Conservation (phyloP, 2,329 filamentous ascomycete species). For the Lachnellula suecica region DNA sequence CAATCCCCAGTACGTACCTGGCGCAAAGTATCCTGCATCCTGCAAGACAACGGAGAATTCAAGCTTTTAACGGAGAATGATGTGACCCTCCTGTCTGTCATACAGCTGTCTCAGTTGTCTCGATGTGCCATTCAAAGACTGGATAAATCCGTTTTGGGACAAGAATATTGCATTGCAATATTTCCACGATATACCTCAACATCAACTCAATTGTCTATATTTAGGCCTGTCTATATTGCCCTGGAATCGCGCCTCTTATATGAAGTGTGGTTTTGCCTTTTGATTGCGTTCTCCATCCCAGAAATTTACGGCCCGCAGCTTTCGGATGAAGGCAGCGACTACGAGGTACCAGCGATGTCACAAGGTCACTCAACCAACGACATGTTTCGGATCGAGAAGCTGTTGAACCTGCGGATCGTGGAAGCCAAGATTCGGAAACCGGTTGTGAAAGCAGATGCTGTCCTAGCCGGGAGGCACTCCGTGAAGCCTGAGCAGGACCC, state of each 20-base stretch:
- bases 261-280: constrained; percentile 93
- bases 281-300: constrained; percentile 88
- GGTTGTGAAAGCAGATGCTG: constrained; percentile 30
- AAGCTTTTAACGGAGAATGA: constrained; percentile 88
- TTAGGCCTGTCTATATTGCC: constrained; percentile 86
- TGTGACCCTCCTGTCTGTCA: constrained; percentile 73
- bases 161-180: constrained; percentile 92
- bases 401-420: constrained; percentile 55
- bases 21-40: constrained; percentile 86
- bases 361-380: constrained; percentile 37
- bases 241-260: constrained; percentile 87
- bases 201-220: constrained; percentile 70
- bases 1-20: constrained; percentile 59
- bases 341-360: constrained; percentile 14
- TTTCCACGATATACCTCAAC: constrained; percentile 87
- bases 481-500: constrained; percentile 42
- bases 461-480: constrained; percentile 20
- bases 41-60: constrained; percentile 93
- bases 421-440: constrained; percentile 54
- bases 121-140: constrained; percentile 88
- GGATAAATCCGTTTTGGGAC: constrained; percentile 85
- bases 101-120: constrained; percentile 86
- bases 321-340: constrained; percentile 12
- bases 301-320: constrained; percentile 67
- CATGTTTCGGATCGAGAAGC: constrained; percentile 62